Conservation (phyloP, 2,329 filamentous ascomycete genomes). For the Pestalotiopsis sp. region DNA sequence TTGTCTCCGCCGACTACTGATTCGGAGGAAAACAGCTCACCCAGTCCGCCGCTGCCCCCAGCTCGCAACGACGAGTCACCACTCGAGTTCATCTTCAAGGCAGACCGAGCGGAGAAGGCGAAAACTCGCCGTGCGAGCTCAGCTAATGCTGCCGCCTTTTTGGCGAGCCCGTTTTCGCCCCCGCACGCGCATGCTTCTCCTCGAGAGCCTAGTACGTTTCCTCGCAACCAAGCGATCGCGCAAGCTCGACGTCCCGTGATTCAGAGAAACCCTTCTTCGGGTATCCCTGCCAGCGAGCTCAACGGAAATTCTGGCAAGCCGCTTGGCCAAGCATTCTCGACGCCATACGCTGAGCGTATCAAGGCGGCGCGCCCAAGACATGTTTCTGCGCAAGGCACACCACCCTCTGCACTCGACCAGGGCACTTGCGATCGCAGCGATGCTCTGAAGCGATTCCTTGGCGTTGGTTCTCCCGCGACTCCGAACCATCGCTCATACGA, state of each 20-base stretch:
- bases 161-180: slow-evolving; percentile 55
- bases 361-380: slow-evolving; percentile 50
- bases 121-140: slow-evolving; percentile 58
- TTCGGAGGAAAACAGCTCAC: slow-evolving; percentile 51
- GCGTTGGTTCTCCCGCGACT: slow-evolving; percentile 22
- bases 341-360: slow-evolving; percentile 65
- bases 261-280: slow-evolving; percentile 50
- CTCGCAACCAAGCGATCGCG: slow-evolving; percentile 36
- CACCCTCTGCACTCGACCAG: slow-evolving; percentile 19
- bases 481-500: slow-evolving; percentile 15
- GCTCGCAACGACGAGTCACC: slow-evolving; percentile 65
- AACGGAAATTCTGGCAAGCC: slow-evolving; percentile 58
- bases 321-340: slow-evolving; percentile 70
- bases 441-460: slow-evolving; percentile 58
- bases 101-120: slow-evolving; percentile 78
- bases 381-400: slow-evolving; percentile 22
- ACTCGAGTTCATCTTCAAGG: slow-evolving; percentile 87
- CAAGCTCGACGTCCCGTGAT: slow-evolving; percentile 33
- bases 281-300: slow-evolving; percentile 71
- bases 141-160: slow-evolving; percentile 39
- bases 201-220: slow-evolving; percentile 33
- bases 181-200: slow-evolving; percentile 38
- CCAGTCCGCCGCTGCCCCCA: slow-evolving; percentile 36
- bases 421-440: slow-evolving; percentile 42
- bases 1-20: slow-evolving; percentile 57